A percentile compares a stretch with the other conserved stretches of the same genome.
These are phyloP conservation scores for Podila minutissima DNA, from an alignment of 192 early-diverging fungal genomes.

Conservation along the genomic window DNA sequence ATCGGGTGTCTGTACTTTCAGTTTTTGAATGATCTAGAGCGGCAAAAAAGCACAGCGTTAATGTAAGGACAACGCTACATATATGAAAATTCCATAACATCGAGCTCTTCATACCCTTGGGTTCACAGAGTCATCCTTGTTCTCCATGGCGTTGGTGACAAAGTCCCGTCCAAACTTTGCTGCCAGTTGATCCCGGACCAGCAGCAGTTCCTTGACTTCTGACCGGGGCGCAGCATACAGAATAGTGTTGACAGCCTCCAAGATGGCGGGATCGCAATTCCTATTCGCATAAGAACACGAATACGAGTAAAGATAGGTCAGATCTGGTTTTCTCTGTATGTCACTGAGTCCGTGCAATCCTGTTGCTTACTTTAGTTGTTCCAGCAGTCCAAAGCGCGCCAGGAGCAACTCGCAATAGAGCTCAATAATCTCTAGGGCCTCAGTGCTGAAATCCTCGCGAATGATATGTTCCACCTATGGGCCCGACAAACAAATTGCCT, in stretches of 20 bases:
- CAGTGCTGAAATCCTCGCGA: slow-evolving; percentile 91
- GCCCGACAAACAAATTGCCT: not conserved
- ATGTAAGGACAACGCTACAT: not conserved
- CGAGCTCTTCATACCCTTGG: slow-evolving; percentile 61
- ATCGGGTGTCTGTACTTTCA: slow-evolving; percentile 83
- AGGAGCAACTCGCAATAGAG: slow-evolving; percentile 89
- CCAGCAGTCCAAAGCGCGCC: slow-evolving; percentile 89
- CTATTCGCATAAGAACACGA: slow-evolving; percentile 35
- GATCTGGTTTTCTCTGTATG: not conserved
- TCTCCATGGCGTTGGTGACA: slow-evolving; percentile 76
- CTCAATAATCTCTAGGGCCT: slow-evolving; percentile 94
- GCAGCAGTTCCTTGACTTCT: slow-evolving; percentile 84
- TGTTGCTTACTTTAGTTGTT: slow-evolving; percentile 73
- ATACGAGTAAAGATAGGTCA: not conserved
- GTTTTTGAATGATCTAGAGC: slow-evolving; percentile 80
- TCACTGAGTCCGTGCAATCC: not conserved
- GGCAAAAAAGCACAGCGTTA: not conserved
- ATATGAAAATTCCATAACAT: not conserved
- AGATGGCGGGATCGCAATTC: slow-evolving; percentile 81
- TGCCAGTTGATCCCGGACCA: slow-evolving; percentile 81
- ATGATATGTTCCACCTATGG: slow-evolving; percentile 84
- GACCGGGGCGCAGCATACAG: slow-evolving; percentile 91
- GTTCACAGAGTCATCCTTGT: slow-evolving; percentile 79
- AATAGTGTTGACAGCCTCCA: slow-evolving; percentile 88
- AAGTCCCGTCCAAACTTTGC: slow-evolving; percentile 89